Evolutionary conservation across 495 filamentous ascomycete genomes (phyloP).

Genomic region (Thermochaetoides thermophila): DNA sequence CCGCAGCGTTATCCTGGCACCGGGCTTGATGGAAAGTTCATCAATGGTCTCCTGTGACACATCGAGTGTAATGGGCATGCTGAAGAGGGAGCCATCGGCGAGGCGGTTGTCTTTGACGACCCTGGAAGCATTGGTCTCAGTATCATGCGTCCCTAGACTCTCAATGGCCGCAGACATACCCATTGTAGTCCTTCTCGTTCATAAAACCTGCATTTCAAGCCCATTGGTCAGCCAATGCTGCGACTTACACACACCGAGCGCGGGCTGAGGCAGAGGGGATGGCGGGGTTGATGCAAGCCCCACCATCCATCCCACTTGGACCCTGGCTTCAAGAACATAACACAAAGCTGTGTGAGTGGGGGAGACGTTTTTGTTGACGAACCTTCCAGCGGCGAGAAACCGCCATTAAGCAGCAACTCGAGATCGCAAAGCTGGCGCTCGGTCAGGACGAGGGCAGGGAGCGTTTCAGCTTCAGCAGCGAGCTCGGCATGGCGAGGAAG

Average conservation of each 20-base stretch:
- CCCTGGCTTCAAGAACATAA: too few species aligned
- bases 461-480: slow-evolving; percentile 64
- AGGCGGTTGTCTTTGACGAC: slow-evolving; percentile 80
- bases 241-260: neutral
- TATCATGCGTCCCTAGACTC: slow-evolving; percentile 6
- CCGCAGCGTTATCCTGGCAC: slow-evolving; percentile 69
- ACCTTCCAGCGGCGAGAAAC: slow-evolving; percentile 96
- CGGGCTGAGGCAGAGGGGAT: slow-evolving; percentile 2
- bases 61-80: slow-evolving; percentile 93
- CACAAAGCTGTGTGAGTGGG: too few species aligned
- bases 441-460: slow-evolving; percentile 70
- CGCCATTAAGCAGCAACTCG: slow-evolving; percentile 88
- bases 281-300: slow-evolving; percentile 18
- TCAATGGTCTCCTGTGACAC: slow-evolving; percentile 58
- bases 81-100: slow-evolving; percentile 81
- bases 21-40: slow-evolving; percentile 56
- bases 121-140: slow-evolving; percentile 27
- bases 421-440: slow-evolving; percentile 96
- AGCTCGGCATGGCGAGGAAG: slow-evolving; percentile 60
- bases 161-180: too few species aligned
- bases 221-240: neutral
- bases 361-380: too few species aligned
- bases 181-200: slow-evolving; percentile 90
- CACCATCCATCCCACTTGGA: slow-evolving; percentile 10
- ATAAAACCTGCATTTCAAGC: slow-evolving; percentile 59